phyloP scores from a whole-genome alignment of 1,139 yeast genomes.

The Arxiozyma bovina region DNA sequence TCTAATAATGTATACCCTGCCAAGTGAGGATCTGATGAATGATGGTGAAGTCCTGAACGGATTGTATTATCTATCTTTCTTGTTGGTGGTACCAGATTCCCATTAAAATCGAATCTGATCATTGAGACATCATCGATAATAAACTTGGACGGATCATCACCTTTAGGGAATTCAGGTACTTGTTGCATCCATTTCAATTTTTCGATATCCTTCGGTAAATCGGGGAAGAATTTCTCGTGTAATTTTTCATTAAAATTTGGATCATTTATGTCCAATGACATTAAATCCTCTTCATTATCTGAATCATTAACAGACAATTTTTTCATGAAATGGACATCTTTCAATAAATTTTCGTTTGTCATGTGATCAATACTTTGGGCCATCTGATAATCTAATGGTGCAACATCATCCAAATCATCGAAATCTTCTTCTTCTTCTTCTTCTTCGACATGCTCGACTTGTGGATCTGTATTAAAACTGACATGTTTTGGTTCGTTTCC shows the following conservation, averaged over 20 bases:
- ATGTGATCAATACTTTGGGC: constrained; percentile 37
- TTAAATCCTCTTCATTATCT: constrained; percentile 18
- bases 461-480: not conserved
- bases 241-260: constrained; percentile 71
- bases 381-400: constrained; percentile 38
- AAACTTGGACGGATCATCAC: constrained; percentile 31
- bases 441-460: constrained; percentile 3
- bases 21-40: constrained; percentile 74
- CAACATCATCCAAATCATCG: constrained; percentile 36
- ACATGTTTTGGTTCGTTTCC: not conserved
- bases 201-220: constrained; percentile 71
- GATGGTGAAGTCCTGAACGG: constrained; percentile 79
- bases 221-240: constrained; percentile 82
- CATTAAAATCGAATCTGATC: constrained; percentile 81
- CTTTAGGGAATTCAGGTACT: constrained; percentile 34
- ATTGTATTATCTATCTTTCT: constrained; percentile 40
- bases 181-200: constrained; percentile 91
- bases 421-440: constrained; percentile 34
- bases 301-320: constrained; percentile 32
- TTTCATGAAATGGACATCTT: constrained; percentile 56
- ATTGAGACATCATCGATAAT: constrained; percentile 57
- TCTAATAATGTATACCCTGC: constrained; percentile 91
- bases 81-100: constrained; percentile 56
- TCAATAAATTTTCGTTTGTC: constrained; percentile 37
- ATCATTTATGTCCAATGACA: constrained; percentile 52